Conservation (phyloP, 2,329 filamentous ascomycete species). For the Trichoderma sp. region DNA sequence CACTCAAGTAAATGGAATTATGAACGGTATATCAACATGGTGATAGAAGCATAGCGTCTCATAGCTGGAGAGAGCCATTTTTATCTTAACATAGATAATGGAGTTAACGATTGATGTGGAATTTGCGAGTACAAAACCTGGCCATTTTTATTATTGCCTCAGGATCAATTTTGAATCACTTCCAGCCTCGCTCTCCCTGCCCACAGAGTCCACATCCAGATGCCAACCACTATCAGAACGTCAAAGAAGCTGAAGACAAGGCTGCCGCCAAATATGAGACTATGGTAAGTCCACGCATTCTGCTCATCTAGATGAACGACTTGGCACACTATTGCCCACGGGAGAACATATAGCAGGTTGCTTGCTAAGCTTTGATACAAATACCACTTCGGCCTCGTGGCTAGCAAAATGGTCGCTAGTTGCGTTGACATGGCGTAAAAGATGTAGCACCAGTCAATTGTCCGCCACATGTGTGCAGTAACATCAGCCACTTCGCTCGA, state of each 20-base stretch:
- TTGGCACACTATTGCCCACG: constrained; percentile 67
- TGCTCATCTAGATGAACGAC: constrained; percentile 47
- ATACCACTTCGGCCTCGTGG: constrained; percentile 67
- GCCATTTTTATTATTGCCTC: not conserved
- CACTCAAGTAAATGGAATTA: not conserved
- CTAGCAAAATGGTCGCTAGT: constrained; percentile 63
- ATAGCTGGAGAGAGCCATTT: no score
- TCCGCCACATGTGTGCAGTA: constrained; percentile 65
- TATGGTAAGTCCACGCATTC: constrained; percentile 68
- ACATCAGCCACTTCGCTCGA: constrained; percentile 60
- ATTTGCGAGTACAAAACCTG: not conserved
- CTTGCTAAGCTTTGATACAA: constrained; percentile 66
- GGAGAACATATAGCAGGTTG: constrained; percentile 68
- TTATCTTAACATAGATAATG: not conserved
- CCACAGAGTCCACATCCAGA: constrained; percentile 55
- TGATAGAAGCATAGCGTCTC: not conserved
- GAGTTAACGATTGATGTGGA: not conserved
- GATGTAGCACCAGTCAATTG: constrained; percentile 67
- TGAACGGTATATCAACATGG: not conserved
- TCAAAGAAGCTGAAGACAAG: constrained; percentile 67
- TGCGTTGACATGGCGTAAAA: constrained; percentile 68
- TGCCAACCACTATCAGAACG: constrained; percentile 50
- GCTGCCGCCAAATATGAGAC: constrained; percentile 67
- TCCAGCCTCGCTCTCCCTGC: constrained; percentile 48
- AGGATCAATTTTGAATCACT: constrained; percentile 33